phyloP scores from a whole-genome alignment of 2,329 filamentous ascomycete species.

The Aspergillus thermomutatus region DNA sequence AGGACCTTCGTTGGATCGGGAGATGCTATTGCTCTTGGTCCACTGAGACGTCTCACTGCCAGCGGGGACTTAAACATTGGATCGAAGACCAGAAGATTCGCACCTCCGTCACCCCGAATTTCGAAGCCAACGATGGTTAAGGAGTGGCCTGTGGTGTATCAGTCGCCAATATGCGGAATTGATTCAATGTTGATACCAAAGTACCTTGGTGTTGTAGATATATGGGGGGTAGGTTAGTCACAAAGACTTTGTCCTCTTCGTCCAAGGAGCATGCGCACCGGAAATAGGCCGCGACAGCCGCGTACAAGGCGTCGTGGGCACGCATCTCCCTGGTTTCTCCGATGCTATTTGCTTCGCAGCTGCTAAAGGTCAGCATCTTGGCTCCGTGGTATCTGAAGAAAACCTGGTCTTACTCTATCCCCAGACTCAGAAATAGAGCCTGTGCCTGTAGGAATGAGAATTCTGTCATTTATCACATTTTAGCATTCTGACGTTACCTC shows the following conservation, averaged over 20 bases:
- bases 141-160: slow-evolving; percentile 66
- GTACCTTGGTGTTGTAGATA: slow-evolving; percentile 81
- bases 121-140: slow-evolving; percentile 87
- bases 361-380: slow-evolving; percentile 16
- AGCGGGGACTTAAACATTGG: slow-evolving; percentile 72
- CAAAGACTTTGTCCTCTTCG: slow-evolving; percentile 59
- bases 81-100: slow-evolving; percentile 81
- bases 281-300: slow-evolving; percentile 75
- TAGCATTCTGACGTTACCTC: slow-evolving; percentile 57
- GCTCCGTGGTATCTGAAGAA: not conserved
- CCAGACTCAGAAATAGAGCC: slow-evolving; percentile 68
- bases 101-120: slow-evolving; percentile 58
- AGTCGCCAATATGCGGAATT: not conserved
- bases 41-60: slow-evolving; percentile 59
- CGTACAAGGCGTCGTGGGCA: slow-evolving; percentile 56
- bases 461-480: not conserved
- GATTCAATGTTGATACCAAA: not conserved
- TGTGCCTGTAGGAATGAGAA: slow-evolving; percentile 57
- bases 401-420: slow-evolving; percentile 56
- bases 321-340: slow-evolving; percentile 43
- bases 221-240: slow-evolving; percentile 73
- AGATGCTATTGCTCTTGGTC: slow-evolving; percentile 34
- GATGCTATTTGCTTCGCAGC: slow-evolving; percentile 62
- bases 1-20: slow-evolving; percentile 55
- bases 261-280: slow-evolving; percentile 48